Evolutionary conservation across 495 filamentous ascomycete genomes (phyloP).

Genomic region (Penicillium longicatenatum): DNA sequence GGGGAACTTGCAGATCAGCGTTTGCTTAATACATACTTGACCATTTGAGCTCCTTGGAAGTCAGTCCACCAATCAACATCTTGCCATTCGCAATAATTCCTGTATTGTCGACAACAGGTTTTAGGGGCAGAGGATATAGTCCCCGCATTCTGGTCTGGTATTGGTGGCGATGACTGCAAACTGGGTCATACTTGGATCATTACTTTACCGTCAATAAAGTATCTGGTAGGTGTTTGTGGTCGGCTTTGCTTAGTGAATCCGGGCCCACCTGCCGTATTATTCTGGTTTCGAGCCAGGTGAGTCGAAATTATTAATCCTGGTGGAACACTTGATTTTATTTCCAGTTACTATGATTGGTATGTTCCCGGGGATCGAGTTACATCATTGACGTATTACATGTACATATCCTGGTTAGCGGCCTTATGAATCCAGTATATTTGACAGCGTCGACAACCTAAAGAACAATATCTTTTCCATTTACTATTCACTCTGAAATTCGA

Average conservation of each 20-base stretch:
- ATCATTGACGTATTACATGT: conserved; percentile 13
- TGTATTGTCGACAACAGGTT: conserved; percentile 11
- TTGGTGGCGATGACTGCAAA: conserved; percentile 5
- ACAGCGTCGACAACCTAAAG: too few relatives aligned
- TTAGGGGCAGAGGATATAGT: not conserved
- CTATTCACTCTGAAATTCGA: not conserved
- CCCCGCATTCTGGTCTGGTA: not conserved
- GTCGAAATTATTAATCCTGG: not conserved
- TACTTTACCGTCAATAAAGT: too few relatives aligned
- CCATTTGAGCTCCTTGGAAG: not conserved
- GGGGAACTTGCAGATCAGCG: not conserved
- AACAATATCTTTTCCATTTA: too few relatives aligned
- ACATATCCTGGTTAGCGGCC: not conserved
- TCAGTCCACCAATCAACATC: not conserved
- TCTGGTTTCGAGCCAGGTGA: not conserved
- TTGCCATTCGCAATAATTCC: conserved; percentile 12
- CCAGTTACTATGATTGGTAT: conserved; percentile 4
- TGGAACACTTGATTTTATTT: conserved; percentile 7
- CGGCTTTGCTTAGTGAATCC: too few relatives aligned
- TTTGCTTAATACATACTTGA: not conserved
- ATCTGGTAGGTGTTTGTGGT: too few relatives aligned
- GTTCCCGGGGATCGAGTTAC: conserved; percentile 7
- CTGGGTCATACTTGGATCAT: conserved; percentile 13
- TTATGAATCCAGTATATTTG: not conserved
- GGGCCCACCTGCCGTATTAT: not conserved